Conservation (phyloP, 2,329 filamentous ascomycete genomes). For the Trichophaea hybrida region DNA sequence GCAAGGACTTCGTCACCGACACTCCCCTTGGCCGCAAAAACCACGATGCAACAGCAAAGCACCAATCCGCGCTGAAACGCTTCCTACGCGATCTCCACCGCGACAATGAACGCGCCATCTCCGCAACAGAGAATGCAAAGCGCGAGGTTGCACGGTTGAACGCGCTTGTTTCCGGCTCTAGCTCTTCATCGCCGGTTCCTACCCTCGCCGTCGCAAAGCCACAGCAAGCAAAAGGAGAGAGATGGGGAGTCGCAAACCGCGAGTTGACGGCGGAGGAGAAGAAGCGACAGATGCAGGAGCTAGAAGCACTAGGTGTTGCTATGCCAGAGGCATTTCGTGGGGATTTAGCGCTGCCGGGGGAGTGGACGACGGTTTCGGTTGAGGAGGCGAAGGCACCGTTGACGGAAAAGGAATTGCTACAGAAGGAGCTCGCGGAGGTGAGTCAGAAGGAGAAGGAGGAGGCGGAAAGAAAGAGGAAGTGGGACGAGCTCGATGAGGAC, state of each 20-base stretch:
- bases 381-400: constrained; percentile 33
- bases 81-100: constrained; percentile 81
- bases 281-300: constrained; percentile 71
- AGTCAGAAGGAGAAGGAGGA: constrained; percentile 47
- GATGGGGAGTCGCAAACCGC: constrained; percentile 32
- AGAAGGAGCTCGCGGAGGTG: constrained; percentile 41
- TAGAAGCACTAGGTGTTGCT: constrained; percentile 73
- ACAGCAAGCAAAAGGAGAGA: constrained; percentile 27
- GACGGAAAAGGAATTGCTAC: constrained; percentile 33
- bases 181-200: constrained; percentile 29
- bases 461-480: constrained; percentile 45
- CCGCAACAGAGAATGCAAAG: constrained; percentile 68
- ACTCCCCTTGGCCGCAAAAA: constrained; percentile 79
- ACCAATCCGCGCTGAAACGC: constrained; percentile 75
- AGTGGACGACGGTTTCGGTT: constrained; percentile 63
- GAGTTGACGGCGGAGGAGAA: constrained; percentile 39
- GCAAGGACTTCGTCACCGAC: constrained; percentile 77
- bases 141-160: constrained; percentile 77
- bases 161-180: constrained; percentile 47
- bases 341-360: constrained; percentile 75
- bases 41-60: constrained; percentile 73
- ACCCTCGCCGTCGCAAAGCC: constrained; percentile 33
- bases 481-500: constrained; percentile 29
- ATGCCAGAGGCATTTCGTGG: constrained; percentile 64
- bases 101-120: constrained; percentile 62